Evolutionary conservation across 495 filamentous ascomycete species (phyloP).

Genomic region (Parathielavia appendiculata): DNA sequence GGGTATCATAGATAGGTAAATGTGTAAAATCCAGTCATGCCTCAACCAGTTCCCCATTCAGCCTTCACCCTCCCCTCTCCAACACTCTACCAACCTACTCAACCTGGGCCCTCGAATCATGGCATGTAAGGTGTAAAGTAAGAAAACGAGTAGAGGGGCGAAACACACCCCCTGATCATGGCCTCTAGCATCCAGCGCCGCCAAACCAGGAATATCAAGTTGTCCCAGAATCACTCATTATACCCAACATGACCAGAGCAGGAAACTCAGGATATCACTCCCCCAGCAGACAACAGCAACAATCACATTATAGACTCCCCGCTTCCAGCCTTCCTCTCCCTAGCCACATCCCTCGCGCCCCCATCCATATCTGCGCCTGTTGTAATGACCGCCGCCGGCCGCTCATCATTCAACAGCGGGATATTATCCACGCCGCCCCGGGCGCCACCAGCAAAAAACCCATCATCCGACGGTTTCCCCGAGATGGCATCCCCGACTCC

Average conservation of each 20-base stretch:
- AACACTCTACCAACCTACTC: background rate
- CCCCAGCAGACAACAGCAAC: conserved; percentile 11
- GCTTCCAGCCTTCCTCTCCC: conserved; percentile 36
- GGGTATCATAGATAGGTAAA: no score
- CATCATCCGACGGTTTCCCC: conserved; percentile 16
- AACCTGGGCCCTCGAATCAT: no score
- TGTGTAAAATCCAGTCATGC: no score
- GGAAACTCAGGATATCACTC: background rate
- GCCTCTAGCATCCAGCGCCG: background rate
- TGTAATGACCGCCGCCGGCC: conserved; percentile 24
- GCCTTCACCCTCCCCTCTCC: background rate
- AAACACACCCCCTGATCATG: background rate
- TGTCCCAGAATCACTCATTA: no score
- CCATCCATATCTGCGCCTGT: conserved; percentile 45
- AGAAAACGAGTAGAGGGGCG: no score
- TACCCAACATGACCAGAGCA: background rate
- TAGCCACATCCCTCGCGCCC: conserved; percentile 37
- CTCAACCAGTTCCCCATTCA: no score
- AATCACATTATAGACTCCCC: conserved; percentile 9
- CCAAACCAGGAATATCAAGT: background rate
- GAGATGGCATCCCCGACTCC: conserved; percentile 19
- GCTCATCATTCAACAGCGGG: conserved; percentile 49
- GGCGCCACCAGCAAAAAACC: conserved; percentile 1
- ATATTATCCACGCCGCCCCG: conserved; percentile 48
- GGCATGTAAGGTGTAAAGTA: no score